phyloP scores from a whole-genome alignment of 441 rosid species.

The Pelargonium australe region DNA sequence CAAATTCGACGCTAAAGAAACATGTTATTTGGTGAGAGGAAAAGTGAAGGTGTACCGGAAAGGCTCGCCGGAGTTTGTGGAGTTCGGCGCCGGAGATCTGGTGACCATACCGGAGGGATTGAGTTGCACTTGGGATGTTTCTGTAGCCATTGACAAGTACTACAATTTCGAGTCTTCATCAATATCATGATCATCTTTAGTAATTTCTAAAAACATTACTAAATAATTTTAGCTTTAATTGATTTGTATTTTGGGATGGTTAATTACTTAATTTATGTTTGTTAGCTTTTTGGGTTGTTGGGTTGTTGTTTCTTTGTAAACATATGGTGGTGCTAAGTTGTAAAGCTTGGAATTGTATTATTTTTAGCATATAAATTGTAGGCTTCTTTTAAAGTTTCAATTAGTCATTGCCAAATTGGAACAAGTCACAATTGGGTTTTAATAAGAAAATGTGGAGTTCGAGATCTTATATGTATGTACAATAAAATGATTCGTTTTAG shows the following conservation, averaged over 20 bases:
- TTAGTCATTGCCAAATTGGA: too few species aligned
- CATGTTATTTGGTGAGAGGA: background rate
- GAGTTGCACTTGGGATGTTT: background rate
- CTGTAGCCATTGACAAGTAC: constrained; percentile 2
- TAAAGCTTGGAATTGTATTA: too few species aligned
- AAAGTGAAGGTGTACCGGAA: background rate
- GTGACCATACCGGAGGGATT: background rate
- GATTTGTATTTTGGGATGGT: background rate
- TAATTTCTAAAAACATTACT: background rate
- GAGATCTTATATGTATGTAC: too few species aligned
- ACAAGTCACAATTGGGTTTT: too few species aligned
- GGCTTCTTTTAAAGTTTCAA: too few species aligned
- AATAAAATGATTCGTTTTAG: too few species aligned
- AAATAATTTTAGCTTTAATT: background rate
- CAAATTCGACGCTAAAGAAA: background rate
- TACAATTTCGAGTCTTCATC: background rate
- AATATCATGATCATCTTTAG: background rate
- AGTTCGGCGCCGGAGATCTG: constrained; percentile 1
- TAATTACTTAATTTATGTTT: background rate
- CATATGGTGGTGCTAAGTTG: too few species aligned
- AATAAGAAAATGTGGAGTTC: too few species aligned
- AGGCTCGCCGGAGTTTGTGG: constrained; percentile 1
- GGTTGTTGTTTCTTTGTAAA: too few species aligned
- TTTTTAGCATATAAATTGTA: too few species aligned
- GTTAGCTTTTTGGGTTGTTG: background rate